phyloP scores from a whole-genome alignment of 805 yeast genomes.

The Sungouiozyma intestinalis region DNA sequence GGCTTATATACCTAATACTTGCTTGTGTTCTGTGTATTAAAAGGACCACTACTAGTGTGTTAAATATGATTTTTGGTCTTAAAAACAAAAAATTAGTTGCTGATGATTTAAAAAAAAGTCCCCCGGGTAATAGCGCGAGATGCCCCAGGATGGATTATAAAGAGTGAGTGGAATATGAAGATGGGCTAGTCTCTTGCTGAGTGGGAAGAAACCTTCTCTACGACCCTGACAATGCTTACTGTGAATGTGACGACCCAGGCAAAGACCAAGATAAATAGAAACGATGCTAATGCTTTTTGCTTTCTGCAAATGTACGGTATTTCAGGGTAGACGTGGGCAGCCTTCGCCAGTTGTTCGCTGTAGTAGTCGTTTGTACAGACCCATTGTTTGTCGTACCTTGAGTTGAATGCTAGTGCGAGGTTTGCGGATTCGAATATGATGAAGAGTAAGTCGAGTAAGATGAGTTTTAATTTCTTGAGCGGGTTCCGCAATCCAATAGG shows the following conservation, averaged over 20 bases:
- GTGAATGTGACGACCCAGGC: conserved; percentile 83
- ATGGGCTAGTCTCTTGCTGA: conserved; percentile 10
- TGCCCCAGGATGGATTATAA: too few species aligned
- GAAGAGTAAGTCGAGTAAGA: conserved; percentile 74
- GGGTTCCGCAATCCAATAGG: conserved; percentile 89
- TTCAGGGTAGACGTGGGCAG: conserved; percentile 20
- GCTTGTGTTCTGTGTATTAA: too few species aligned
- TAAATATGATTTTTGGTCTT: too few species aligned
- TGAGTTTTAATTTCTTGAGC: conserved; percentile 65
- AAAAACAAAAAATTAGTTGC: too few species aligned
- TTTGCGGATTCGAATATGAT: conserved; percentile 86
- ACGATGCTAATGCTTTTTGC: conserved; percentile 69
- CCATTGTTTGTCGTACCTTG: conserved; percentile 75
- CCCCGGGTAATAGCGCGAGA: too few species aligned
- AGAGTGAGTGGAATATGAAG: neutral
- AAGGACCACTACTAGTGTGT: too few species aligned
- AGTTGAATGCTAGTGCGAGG: conserved; percentile 73
- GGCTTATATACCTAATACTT: too few species aligned
- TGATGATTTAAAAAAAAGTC: too few species aligned
- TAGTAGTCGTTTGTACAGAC: conserved; percentile 39
- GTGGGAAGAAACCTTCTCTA: conserved; percentile 41
- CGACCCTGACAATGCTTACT: conserved; percentile 72
- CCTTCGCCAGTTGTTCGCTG: conserved; percentile 3
- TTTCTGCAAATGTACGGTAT: conserved; percentile 55
- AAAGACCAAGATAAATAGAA: conserved; percentile 62